Evolutionary conservation across 2,329 filamentous ascomycete genomes (phyloP).

Genomic region (Botrytis sinoallii): DNA sequence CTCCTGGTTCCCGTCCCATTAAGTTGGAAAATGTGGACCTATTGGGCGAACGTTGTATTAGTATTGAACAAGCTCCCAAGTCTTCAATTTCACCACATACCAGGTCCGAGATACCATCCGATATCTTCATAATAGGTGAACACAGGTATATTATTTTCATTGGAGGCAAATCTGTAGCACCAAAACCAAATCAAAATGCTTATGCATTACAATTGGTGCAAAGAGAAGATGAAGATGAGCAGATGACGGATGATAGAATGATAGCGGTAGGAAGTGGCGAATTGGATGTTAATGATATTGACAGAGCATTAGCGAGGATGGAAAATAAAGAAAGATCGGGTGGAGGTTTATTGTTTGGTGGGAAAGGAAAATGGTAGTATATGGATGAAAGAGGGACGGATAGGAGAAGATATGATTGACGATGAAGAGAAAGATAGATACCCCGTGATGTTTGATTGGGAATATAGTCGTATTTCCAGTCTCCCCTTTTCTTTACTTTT

Average conservation of each 20-base stretch:
- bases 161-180: slow-evolving; percentile 22
- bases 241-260: slow-evolving; percentile 11
- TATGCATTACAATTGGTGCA: slow-evolving; percentile 28
- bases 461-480: slow-evolving; percentile 4
- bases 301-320: slow-evolving; percentile 56
- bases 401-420: slow-evolving; percentile 20
- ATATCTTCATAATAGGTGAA: slow-evolving; percentile 37
- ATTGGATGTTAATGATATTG: slow-evolving; percentile 64
- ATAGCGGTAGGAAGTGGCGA: slow-evolving; percentile 24
- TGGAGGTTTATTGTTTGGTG: slow-evolving; percentile 24
- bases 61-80: slow-evolving; percentile 34
- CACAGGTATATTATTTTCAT: slow-evolving; percentile 35
- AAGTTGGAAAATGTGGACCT: slow-evolving; percentile 36
- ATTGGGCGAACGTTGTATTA: slow-evolving; percentile 36
- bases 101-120: slow-evolving; percentile 25
- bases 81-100: neutral
- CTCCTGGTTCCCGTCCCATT: slow-evolving; percentile 29
- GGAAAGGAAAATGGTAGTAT: slow-evolving; percentile 45
- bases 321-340: slow-evolving; percentile 37
- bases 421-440: slow-evolving; percentile 14
- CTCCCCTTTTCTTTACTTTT: neutral
- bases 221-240: slow-evolving; percentile 27
- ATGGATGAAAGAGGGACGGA: slow-evolving; percentile 23
- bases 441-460: slow-evolving; percentile 2
- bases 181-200: slow-evolving; percentile 13